Evolutionary conservation across 2,329 filamentous ascomycete genomes (phyloP), one percentile per base, ranked within the genome.

Genomic region (Xylaria sp.): DNA sequence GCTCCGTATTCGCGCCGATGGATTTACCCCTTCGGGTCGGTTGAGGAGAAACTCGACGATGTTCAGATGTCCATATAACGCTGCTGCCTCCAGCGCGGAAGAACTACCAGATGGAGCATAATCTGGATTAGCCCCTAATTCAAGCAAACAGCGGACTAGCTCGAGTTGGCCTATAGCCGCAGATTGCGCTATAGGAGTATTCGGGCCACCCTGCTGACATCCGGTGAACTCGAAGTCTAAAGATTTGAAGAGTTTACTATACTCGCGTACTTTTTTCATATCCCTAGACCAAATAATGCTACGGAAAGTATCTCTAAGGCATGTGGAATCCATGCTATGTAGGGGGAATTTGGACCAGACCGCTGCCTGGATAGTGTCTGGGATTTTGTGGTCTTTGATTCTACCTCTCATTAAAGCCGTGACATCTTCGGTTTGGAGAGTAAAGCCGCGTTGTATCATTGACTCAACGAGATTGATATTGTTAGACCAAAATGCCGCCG

Each of bases 1-100:
- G n/a, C n/a, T n/a, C n/a, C n/a, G n/a, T n/a, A n/a, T n/a, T 9
- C 1, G 21, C 4, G 0, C 15, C 1, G 6, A 1, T 4, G 31
- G 40, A 4, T 58, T 9, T 25, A 53, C 31, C 5, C 1, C 40
- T 0, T 47, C 55, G 2, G 40, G 40, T 3, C 11, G 1, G 5
- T 52, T 48, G n/a, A 58, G 47, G 38, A 47, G 48, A 11, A 25
- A 3, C 3, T 27, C n/a, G 8, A 47, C 48, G 1, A 47, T 1
- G 8, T 38, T 1, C 2, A 47, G 5, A 6, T 47, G 6, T 40
- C 17, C 21, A 1, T 2, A 5, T 0, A 1, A 0, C 1, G 4
- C 48, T 7, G 56, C 56, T 6, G 4, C 1, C 15, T 47, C 1
- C 1, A 59, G 6, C 13, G 56, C 40, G 3, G 6, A 10, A 15